Evolutionary conservation across 2,329 filamentous ascomycete species (phyloP).

Genomic region (Xylariaceae sp.): DNA sequence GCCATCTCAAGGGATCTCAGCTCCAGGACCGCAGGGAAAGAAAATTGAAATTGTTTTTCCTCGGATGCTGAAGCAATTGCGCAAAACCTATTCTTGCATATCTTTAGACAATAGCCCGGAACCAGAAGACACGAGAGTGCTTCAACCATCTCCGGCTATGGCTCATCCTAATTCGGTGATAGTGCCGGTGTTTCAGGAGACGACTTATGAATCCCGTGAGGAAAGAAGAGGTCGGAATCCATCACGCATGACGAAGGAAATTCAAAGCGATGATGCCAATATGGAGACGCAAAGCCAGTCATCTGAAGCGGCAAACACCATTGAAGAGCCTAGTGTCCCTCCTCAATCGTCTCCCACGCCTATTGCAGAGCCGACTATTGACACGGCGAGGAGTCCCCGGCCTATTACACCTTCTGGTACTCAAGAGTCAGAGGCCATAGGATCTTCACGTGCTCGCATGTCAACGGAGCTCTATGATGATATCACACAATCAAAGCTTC

Average conservation of each 20-base stretch:
- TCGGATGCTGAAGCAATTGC: neutral
- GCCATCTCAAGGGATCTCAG: neutral
- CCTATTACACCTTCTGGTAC: neutral
- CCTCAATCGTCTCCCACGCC: neutral
- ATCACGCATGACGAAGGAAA: neutral
- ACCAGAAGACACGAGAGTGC: neutral
- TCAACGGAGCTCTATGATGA: neutral
- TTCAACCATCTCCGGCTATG: neutral
- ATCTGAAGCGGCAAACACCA: constrained; percentile 1
- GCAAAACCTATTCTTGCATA: neutral
- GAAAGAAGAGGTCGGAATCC: neutral
- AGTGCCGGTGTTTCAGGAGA: neutral
- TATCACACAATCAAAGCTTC: neutral
- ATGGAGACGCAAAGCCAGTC: neutral
- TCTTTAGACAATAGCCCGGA: neutral
- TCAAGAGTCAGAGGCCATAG: neutral
- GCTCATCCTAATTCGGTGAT: neutral
- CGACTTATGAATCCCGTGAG: neutral
- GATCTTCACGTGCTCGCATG: neutral
- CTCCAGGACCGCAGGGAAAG: constrained; percentile 9
- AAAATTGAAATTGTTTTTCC: constrained; percentile 17
- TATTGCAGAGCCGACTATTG: neutral
- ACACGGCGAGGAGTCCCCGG: neutral
- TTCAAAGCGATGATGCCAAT: neutral
- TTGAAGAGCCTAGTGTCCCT: neutral